Evolutionary conservation across 805 yeast species (phyloP), one percentile per base, ranked within the genome.

Genomic region (Saturnispora saitoi): DNA sequence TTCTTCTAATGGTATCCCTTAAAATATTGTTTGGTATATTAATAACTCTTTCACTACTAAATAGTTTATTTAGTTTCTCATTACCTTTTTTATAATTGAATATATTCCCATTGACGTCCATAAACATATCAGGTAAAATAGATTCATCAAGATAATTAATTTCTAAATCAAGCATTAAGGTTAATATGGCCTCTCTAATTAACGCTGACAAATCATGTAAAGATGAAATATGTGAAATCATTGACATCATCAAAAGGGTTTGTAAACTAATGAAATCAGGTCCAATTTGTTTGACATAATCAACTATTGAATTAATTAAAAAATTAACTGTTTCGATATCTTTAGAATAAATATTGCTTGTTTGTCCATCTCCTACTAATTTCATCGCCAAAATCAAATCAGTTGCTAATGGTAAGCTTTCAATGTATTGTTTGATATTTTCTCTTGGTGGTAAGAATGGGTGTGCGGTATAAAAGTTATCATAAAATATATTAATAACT

Each of bases 171-270:
- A 68, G 48, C 0, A 69, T 64, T 11, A 75, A 51, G 2, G 67
- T 62, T 11, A 74, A 68, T 15, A 73, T 68, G 28, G 71, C 66
- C 32, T 66, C 69, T 50, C 80, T 66, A n/a, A 76, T 50, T 0
- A 64, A 54, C 1, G 68, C 61, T 40, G 77, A 70, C 41, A 75
- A 51, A 34, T 70, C 75, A 55, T 76, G 80, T 8, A 76, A 54
- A 0, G 80, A 72, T n/a, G 78, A 72, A 24, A 76, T 71, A 52
- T 76, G 81, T 14, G 77, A 65, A 4, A 70, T 65, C 55, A 76
- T 64, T 0, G 75, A 64, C 8, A 72, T 45, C 11, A 76, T 47
- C 8, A 72, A 55, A 40, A 75, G 51, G 0, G 71, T 55, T 51
- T 76, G 80, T 19, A 76, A 49, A 0, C 76, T 57, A 2, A 75